Evolutionary conservation across 2,329 filamentous ascomycete genomes (phyloP).

Genomic region (Hypoxylon sp.): DNA sequence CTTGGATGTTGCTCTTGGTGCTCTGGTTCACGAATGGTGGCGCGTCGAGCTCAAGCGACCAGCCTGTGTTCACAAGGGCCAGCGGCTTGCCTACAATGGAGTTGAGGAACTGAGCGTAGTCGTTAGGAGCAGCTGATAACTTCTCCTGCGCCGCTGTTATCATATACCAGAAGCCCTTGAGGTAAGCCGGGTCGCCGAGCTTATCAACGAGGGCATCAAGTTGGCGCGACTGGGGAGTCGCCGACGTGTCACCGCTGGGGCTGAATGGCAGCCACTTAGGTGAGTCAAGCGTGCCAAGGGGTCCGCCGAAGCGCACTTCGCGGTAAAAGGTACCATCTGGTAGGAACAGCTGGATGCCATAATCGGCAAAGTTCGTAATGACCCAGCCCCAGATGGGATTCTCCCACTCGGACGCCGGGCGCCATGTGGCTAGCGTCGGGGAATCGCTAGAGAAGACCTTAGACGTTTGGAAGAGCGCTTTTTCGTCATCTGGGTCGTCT

Average conservation of each 20-base stretch:
- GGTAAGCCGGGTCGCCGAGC: conserved; percentile 49
- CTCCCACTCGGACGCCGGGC: conserved; percentile 55
- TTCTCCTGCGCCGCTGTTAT: conserved; percentile 52
- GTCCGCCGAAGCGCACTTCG: conserved; percentile 58
- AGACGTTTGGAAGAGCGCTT: too few species aligned
- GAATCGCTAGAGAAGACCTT: too few species aligned
- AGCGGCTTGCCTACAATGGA: conserved; percentile 59
- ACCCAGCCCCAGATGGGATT: conserved; percentile 61
- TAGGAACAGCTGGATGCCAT: conserved; percentile 60
- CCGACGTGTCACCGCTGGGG: conserved; percentile 16
- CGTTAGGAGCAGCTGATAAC: conserved; percentile 51
- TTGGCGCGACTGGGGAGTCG: conserved; percentile 43
- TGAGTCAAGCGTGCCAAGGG: conserved; percentile 36
- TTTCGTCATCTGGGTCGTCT: not conserved
- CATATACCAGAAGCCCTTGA: conserved; percentile 56
- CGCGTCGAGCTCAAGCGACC: conserved; percentile 56
- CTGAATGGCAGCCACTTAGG: conserved; percentile 57
- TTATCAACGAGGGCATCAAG: conserved; percentile 52
- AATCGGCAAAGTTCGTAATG: conserved; percentile 59
- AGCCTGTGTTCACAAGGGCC: conserved; percentile 59
- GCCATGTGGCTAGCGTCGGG: conserved; percentile 39
- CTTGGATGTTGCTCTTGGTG: conserved; percentile 14
- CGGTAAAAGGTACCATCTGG: conserved; percentile 60
- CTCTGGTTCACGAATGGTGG: conserved; percentile 44
- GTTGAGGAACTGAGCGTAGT: conserved; percentile 57